Evolutionary conservation across 169 alveolate genomes (phyloP).

Genomic region (Theileria annulata): DNA sequence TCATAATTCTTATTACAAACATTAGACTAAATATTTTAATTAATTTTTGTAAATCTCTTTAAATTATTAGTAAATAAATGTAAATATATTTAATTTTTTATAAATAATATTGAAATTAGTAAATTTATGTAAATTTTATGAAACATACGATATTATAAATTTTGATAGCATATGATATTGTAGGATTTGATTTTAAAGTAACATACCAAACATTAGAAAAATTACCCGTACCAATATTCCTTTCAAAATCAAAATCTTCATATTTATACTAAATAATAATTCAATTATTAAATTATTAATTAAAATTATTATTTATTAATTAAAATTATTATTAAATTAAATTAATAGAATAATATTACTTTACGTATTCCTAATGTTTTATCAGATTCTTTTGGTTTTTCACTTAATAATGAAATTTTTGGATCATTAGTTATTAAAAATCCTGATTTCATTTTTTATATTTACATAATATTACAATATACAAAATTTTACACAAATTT

Average conservation of each 20-base stretch:
- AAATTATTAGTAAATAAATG: conserved; percentile 65
- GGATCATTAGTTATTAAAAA: conserved; percentile 50
- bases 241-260: conserved; percentile 77
- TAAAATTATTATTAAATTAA: no score
- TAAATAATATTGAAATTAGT: conserved; percentile 68
- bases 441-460: conserved; percentile 47
- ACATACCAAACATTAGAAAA: conserved; percentile 81
- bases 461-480: background rate
- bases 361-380: conserved; percentile 41
- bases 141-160: conserved; percentile 72
- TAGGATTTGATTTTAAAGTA: conserved; percentile 71
- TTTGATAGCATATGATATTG: conserved; percentile 76
- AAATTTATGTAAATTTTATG: conserved; percentile 72
- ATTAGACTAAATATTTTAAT: conserved; percentile 54
- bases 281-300: background rate
- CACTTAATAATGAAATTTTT: conserved; percentile 34
- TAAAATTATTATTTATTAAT: background rate
- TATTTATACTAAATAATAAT: conserved; percentile 44
- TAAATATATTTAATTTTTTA: conserved; percentile 48
- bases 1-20: conserved; percentile 65
- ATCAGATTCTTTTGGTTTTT: conserved; percentile 8
- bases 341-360: background rate
- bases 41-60: conserved; percentile 27
- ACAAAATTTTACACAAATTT: background rate
- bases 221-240: conserved; percentile 80